A percentile compares a stretch with the other conserved stretches of the same genome.
phyloP scores from a whole-genome alignment of 2,329 filamentous ascomycete genomes.

The Parafenestella ontariensis region DNA sequence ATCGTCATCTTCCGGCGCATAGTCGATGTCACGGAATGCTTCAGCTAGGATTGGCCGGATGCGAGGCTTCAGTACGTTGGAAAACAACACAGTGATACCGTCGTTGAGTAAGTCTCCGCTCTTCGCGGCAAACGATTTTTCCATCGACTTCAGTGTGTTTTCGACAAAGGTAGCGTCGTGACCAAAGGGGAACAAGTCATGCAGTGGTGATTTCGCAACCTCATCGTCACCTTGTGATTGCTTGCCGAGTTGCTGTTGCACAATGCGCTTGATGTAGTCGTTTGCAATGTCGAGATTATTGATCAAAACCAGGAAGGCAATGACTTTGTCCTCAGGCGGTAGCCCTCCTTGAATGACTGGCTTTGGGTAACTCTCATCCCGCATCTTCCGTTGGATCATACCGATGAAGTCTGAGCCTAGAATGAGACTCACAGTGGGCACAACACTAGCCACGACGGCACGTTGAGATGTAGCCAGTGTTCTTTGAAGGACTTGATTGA shows the following conservation, averaged over 20 bases:
- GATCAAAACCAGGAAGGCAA: slow-evolving; percentile 89
- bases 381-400: slow-evolving; percentile 98
- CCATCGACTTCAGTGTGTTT: slow-evolving; percentile 71
- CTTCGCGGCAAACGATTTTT: slow-evolving; percentile 76
- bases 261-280: slow-evolving; percentile 88
- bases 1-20: slow-evolving; percentile 67
- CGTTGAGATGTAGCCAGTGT: slow-evolving; percentile 86
- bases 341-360: slow-evolving; percentile 77
- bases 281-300: slow-evolving; percentile 94
- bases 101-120: slow-evolving; percentile 82
- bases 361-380: slow-evolving; percentile 91
- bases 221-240: slow-evolving; percentile 49
- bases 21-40: slow-evolving; percentile 90
- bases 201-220: slow-evolving; percentile 48
- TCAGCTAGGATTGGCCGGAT: slow-evolving; percentile 85
- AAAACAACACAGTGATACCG: slow-evolving; percentile 84
- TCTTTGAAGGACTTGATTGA: slow-evolving; percentile 88
- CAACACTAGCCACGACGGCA: slow-evolving; percentile 76
- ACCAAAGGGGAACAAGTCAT: slow-evolving; percentile 78
- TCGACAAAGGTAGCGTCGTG: slow-evolving; percentile 75
- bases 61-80: slow-evolving; percentile 83
- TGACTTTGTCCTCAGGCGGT: slow-evolving; percentile 86
- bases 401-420: slow-evolving; percentile 90
- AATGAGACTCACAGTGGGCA: slow-evolving; percentile 80
- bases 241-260: slow-evolving; percentile 68